Percentiles rank a stretch among this genome's conserved stretches.
Evolutionary conservation across 164 flowering plant genomes (phyloP).

Genomic region (Chimonanthus salicifolius): DNA sequence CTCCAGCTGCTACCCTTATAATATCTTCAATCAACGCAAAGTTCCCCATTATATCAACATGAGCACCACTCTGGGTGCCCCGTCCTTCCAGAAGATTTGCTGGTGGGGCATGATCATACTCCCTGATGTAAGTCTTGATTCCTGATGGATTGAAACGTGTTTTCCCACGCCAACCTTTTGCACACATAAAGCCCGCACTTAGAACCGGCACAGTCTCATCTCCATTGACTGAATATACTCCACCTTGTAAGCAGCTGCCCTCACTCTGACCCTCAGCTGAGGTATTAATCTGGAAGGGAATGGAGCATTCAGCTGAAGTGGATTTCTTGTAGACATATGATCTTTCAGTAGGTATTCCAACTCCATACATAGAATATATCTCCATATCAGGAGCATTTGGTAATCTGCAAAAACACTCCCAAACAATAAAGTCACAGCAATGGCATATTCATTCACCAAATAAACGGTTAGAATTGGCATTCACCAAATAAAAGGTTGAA

Average conservation of each 20-base stretch:
- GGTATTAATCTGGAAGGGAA: constrained; percentile 85
- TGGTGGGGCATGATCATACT: constrained; percentile 91
- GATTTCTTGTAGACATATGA: constrained; percentile 69
- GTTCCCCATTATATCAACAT: constrained; percentile 98
- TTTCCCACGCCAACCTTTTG: constrained; percentile 94
- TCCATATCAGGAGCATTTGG: constrained; percentile 97
- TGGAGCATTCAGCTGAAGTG: constrained; percentile 67
- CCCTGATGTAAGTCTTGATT: constrained; percentile 59
- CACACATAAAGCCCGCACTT: constrained; percentile 96
- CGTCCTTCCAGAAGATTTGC: constrained; percentile 82
- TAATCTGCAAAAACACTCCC: constrained; percentile 44
- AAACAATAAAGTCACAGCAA: constrained; percentile 6
- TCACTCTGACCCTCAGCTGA: constrained; percentile 49
- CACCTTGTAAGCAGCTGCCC: constrained; percentile 57
- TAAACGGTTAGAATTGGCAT: not conserved
- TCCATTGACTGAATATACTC: constrained; percentile 72
- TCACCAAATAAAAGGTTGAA: not conserved
- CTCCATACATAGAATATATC: constrained; percentile 87
- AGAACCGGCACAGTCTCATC: constrained; percentile 95
- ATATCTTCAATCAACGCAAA: constrained; percentile 89
- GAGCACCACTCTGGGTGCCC: constrained; percentile 99
- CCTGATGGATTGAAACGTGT: constrained; percentile 96
- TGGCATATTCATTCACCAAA: not conserved
- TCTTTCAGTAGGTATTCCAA: constrained; percentile 92
- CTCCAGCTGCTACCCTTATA: constrained; percentile 87